Evolutionary conservation across 257 asterid genomes (phyloP), one percentile per base, ranked within the genome.

Genomic region (Salvia miltiorrhiza): DNA sequence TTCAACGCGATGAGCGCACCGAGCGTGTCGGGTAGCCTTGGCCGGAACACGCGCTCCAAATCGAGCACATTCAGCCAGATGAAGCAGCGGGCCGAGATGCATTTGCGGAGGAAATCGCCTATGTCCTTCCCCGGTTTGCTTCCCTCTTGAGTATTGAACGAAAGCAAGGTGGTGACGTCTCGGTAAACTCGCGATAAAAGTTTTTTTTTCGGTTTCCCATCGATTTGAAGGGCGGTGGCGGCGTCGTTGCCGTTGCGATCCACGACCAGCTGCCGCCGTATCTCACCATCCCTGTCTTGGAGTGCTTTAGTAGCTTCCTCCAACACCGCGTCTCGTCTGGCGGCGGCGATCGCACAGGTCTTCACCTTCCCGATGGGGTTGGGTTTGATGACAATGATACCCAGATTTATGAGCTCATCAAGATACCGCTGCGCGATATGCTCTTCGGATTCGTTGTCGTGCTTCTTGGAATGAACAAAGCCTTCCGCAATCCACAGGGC

Each of bases 401-500:
- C n/a, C 0, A 20, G 1, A 9, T 49, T 40, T 1, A 78, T n/a
- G n/a, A n/a, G 79, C 54, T 63, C 67, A 7, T 11, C 3, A 1
- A 78, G 68, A 16, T 41, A 14, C 0, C 1, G 0, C 2, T 26
- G 32, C 0, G 71, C 76, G 10, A 40, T 17, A 9, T 63, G 19
- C 35, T 78, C 82, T n/a, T n/a, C n/a, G n/a, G n/a, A n/a, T n/a
- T n/a, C n/a, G n/a, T n/a, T n/a, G n/a, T n/a, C n/a, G n/a, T n/a
- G n/a, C n/a, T n/a, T n/a, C n/a, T n/a, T n/a, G n/a, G n/a, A n/a
- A n/a, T n/a, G n/a, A 10, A 26, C 56, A 1, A 71, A 72, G 10
- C 76, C 79, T 9, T 73, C 73, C 1, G 82, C 79, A 13, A 69
- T 60, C 82, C 82, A 78, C 50, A 78, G 9, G 13, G 13, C 79